Base-by-base conservation (phyloP, 768 basidiomycete genomes). In the Kwoniella sp. region DNA sequence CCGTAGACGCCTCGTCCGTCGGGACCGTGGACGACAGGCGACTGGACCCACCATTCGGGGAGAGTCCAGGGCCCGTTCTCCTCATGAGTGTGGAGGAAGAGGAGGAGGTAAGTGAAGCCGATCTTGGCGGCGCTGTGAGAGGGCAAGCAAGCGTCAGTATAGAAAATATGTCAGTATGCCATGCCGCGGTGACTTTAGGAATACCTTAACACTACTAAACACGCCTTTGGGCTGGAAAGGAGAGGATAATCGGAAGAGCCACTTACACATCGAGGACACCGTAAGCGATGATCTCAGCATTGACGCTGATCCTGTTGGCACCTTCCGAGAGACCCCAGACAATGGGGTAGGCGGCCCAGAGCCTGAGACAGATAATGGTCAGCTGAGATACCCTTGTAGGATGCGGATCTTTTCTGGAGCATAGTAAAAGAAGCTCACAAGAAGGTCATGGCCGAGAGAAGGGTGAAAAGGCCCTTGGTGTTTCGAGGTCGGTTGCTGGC, bases 301-400 rank as follows among this genome's bases (percentile, higher is more conserved):
- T 67, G 58, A 78, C 75, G 28, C 61, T 66, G 64, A 80, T 67
- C 59, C 61, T 75, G 70, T 73, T 76, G 55, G 71, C 71, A 9
- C 77, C 79, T 55, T 77, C 77, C 45, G 73, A 69, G n/a, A 80
- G 65, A 52, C 66, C 79, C 53, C 72, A 77, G 61, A 80, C 73
- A 60, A 80, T 73, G 1, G 77, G 77, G 71, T 80, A 80, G 56
- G 69, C 79, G 4, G 69, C 68, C 79, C 79, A 80, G 51, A 80
- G 71, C 28, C 69, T 73, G 48, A 25, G 25, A 0, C 15, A 7
- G 20, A 67, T 52, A 37, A 60, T 50, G 26, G 64, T 66, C 62
- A 65, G 61, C 31, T 5, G 38, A 30, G 63, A 29, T 25, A n/a
- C n/a, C n/a, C 37, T 25, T 20, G 55, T 65, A 29, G 50, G 34